Evolutionary conservation across 495 filamentous ascomycete species (phyloP).

Genomic region (Podospora bellae-mahoneyi): DNA sequence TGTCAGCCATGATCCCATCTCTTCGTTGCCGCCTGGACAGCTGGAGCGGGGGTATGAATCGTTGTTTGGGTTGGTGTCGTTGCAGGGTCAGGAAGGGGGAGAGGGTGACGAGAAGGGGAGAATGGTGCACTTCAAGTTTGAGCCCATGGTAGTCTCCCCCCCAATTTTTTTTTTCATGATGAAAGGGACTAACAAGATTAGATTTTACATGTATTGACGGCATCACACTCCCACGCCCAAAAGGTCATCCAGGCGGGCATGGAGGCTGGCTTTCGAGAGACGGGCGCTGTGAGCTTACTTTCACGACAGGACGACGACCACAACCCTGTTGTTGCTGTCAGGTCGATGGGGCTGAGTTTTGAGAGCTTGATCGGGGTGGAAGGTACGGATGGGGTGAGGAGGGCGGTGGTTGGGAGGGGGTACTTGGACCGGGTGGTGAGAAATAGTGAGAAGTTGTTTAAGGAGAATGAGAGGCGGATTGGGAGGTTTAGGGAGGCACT

Average conservation of each 20-base stretch:
- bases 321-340: constrained; percentile 74
- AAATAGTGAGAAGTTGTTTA: constrained; percentile 74
- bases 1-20: constrained; percentile 74
- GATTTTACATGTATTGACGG: constrained; percentile 85
- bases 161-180: background rate
- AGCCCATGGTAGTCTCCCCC: constrained; percentile 71
- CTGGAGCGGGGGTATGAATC: constrained; percentile 24
- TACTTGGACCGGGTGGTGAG: constrained; percentile 62
- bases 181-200: constrained; percentile 33
- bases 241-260: constrained; percentile 67
- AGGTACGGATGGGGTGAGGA: constrained; percentile 32
- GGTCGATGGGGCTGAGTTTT: constrained; percentile 73
- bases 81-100: background rate
- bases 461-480: constrained; percentile 67
- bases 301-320: constrained; percentile 22
- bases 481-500: constrained; percentile 54
- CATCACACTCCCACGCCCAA: constrained; percentile 68
- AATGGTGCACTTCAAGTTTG: constrained; percentile 86
- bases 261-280: constrained; percentile 83
- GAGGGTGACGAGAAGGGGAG: constrained; percentile 36
- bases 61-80: constrained; percentile 15
- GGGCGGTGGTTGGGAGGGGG: constrained; percentile 48
- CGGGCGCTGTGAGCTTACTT: constrained; percentile 57
- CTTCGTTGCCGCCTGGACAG: background rate
- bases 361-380: constrained; percentile 72